Evolutionary conservation across 208 protist genomes (phyloP), one percentile per base, ranked within the genome.

Genomic region (Crithidia bombi): DNA sequence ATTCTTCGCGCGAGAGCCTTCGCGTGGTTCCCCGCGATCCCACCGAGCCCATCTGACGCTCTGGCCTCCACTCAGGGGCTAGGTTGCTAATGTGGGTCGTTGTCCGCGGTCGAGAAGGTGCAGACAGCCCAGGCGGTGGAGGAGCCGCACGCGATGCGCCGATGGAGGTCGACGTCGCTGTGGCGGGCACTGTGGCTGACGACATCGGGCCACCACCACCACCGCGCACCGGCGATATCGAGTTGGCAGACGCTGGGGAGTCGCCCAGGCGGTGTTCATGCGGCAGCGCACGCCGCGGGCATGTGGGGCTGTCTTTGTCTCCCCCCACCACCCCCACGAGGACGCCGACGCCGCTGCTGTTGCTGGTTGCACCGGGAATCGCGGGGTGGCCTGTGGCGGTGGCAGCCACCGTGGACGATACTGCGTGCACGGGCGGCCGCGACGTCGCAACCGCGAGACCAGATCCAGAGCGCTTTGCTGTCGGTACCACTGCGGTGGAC

Each of bases 241-340:
- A 49, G 12, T 25, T 23, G 25, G 23, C 41, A 9, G 63, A 39
- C 49, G 36, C 35, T 0, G 72, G 65, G 10, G 65, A 57, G 28
- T 59, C 65, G 23, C 17, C 43, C 19, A 78, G 64, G 51, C 58
- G 64, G 35, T 78, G 73, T 21, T 71, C 65, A 25, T 59, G 65
- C 25, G 73, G 73, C 25, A 77, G 64, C 11, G 71, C 25, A 19
- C 71, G 63, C 28, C 71, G 71, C 2, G 64, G 71, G 26, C 71
- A 77, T 17, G 55, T 43, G 1, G 64, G 64, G 35, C 63, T 77
- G 51, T 71, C 71, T 17, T 35, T 17, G 23, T 59, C 39, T 9
- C 71, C 38, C 15, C 71, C 71, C 64, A 77, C 61, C 50, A 63
- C 61, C 35, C n/a, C 51, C 10, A 30, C 17, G 15, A 17, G 32